Evolutionary conservation across 1,284 basidiomycete genomes (phyloP).

Genomic region (Cryptococcus neoformans): DNA sequence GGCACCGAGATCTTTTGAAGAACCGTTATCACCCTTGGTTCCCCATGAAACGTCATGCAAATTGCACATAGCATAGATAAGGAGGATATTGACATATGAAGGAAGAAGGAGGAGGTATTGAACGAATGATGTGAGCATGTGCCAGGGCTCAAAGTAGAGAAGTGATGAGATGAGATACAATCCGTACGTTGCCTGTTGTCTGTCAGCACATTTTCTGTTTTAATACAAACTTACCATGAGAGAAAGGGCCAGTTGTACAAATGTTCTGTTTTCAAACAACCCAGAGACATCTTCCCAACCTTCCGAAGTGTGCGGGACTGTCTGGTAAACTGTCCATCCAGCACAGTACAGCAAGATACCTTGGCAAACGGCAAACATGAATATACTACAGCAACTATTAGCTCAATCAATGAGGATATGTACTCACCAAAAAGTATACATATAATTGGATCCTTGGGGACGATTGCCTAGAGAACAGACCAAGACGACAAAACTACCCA

Average conservation of each 20-base stretch:
- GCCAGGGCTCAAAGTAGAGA: constrained; percentile 87
- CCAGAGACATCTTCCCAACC: constrained; percentile 67
- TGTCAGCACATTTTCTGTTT: constrained; percentile 3
- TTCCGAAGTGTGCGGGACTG: constrained; percentile 66
- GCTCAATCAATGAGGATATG: constrained; percentile 30
- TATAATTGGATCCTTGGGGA: constrained; percentile 82
- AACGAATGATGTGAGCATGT: constrained; percentile 83
- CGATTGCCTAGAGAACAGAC: constrained; percentile 64
- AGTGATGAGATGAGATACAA: constrained; percentile 82
- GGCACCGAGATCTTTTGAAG: constrained; percentile 77
- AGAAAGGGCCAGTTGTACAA: constrained; percentile 65
- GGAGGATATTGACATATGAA: constrained; percentile 76
- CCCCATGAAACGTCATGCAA: constrained; percentile 60
- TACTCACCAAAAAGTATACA: constrained; percentile 68
- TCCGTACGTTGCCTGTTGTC: constrained; percentile 70
- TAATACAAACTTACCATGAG: constrained; percentile 26
- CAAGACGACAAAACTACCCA: constrained; percentile 28
- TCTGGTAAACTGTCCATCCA: constrained; percentile 78
- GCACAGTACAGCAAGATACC: constrained; percentile 69
- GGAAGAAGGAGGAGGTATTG: constrained; percentile 52
- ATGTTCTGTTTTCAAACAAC: constrained; percentile 64
- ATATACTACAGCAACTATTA: constrained; percentile 51
- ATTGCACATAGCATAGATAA: constrained; percentile 63
- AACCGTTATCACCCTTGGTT: constrained; percentile 84
- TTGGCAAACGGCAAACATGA: constrained; percentile 46